Evolutionary conservation across 2,329 filamentous ascomycete genomes (phyloP), one percentile per base, ranked within the genome.

Genomic region (Aureobasidium zeae): DNA sequence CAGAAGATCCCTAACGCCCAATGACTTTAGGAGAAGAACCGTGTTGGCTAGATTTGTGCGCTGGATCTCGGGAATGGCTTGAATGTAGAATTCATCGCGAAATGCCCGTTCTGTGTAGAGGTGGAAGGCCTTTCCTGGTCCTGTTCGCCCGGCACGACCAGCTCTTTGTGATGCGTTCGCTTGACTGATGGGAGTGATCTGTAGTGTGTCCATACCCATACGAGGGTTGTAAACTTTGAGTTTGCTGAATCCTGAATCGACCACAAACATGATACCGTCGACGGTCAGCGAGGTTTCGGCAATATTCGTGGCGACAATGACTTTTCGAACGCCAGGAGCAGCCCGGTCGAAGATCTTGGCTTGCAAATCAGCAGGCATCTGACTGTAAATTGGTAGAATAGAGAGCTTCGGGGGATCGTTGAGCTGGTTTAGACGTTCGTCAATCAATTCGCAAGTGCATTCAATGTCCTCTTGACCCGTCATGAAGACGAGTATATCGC

Each of bases 391-490:
- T 0, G 93, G 93, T 20, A 98, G 66, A 44, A 98, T 94, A 59
- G 85, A 89, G 47, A 98, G 76, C 59, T 94, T 89, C 1, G 91
- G 88, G 1, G 91, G 89, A 55, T 98, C 88, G 50, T 95, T 96
- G 22, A 98, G 74, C 21, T 89, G 76, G 51, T 86, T 82, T 12
- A 98, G 70, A 31, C 91, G 75, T 59, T 95, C 89, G 44, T 86
- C 85, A 3, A 96, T 75, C 15, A 96, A 70, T 57, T 98, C 91
- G 59, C 91, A 98, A 0, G 93, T 98, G 30, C 83, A 83, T 62
- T 98, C 91, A 49, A 98, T 98, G 57, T 98, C 91, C 64, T 98
- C 93, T 61, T 96, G 91, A 9, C 91, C 91, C 0, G 93, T 98
- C 91, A 98, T 98, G 64, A 98, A 98, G 7, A 98, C 89, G 7